Base-by-base conservation (phyloP, 1,284 basidiomycete genomes). In the Malassezia brasiliensis region DNA sequence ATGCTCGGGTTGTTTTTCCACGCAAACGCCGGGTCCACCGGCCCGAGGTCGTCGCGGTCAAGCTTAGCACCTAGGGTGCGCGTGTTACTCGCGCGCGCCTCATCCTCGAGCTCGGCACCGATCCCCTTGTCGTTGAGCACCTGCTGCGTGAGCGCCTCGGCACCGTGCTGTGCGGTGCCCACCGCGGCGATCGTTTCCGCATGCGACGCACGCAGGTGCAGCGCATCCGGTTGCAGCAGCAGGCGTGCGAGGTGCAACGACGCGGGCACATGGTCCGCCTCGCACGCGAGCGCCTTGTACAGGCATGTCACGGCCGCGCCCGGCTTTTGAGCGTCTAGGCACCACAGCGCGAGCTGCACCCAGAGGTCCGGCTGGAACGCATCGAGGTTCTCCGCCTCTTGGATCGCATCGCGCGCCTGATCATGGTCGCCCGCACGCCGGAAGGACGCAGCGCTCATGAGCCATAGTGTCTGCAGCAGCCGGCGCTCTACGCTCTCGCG, bases 391-490 rank as follows among this genome's bases (percentile, higher is more conserved):
- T 99, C 93, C 0, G 93, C 94, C 76, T 99, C 93, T 70, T 91
- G 88, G 47, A 96, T 90, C 2, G 93, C 86, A 9, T 84, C 89
- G 54, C 85, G 83, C 2, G 87, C 84, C 69, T 96, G 88, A 57
- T 91, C 88, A 52, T 88, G 82, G 77, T 91, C 90, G 10, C 87
- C 87, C 46, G 86, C 79, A 53, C 93, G 79, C 32, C 94, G 81
- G 79, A 96, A 98, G 0, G 88, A 91, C 5, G 94, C 90, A 0
- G 93, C 89, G 2, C 85, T 86, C 81, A 89, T 87, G 6, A 96
- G 77, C 93, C 93, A 99, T 19, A 96, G 77, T 64, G 89, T 83
- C 53, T 86, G 87, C 53, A 96, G 77, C n/a, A 65, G 44, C 17
- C 64, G 60, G 19, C 71, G 76, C 20, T 61, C 62, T 15, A 34